Evolutionary conservation across 306 rosid species (phyloP).

Genomic region (Astragalus membranaceus): DNA sequence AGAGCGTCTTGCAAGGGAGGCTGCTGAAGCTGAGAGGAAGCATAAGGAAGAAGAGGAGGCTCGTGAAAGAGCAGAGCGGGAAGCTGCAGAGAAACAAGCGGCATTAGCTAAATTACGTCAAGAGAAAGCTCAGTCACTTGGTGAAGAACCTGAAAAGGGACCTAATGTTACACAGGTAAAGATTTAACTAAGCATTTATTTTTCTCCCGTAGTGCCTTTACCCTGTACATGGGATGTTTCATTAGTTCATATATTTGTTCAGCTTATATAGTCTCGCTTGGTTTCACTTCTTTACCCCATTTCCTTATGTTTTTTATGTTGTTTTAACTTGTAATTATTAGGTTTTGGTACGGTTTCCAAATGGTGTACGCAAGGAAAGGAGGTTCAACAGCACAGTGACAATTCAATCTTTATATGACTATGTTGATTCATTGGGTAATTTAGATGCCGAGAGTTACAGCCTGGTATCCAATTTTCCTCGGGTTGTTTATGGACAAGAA

Average conservation of each 20-base stretch:
- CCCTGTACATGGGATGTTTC: background rate
- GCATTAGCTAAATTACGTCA: slow-evolving; percentile 68
- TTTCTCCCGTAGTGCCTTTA: too few species aligned
- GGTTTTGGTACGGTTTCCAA: slow-evolving; percentile 96
- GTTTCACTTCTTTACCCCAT: too few species aligned
- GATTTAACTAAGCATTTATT: background rate
- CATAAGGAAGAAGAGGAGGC: slow-evolving; percentile 87
- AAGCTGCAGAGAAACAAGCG: slow-evolving; percentile 88
- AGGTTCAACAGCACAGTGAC: slow-evolving; percentile 63
- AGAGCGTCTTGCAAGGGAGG: slow-evolving; percentile 91
- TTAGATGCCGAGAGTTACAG: slow-evolving; percentile 57
- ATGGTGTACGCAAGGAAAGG: slow-evolving; percentile 90
- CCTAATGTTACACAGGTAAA: slow-evolving; percentile 84
- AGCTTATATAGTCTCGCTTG: too few species aligned
- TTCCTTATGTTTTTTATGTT: too few species aligned
- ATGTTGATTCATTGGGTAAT: slow-evolving; percentile 83
- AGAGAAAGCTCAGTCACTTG: slow-evolving; percentile 79
- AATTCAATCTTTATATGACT: slow-evolving; percentile 76
- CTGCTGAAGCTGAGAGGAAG: slow-evolving; percentile 91
- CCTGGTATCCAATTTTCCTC: slow-evolving; percentile 90
- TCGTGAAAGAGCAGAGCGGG: slow-evolving; percentile 73
- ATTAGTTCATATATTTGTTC: background rate
- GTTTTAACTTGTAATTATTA: too few species aligned
- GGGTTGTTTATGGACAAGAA: slow-evolving; percentile 68
- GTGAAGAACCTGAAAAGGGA: slow-evolving; percentile 92